These are phyloP conservation scores for Cutaneotrichosporon mucoides DNA, from an alignment of 1,284 basidiomycete species.

Conservation along the genomic window DNA sequence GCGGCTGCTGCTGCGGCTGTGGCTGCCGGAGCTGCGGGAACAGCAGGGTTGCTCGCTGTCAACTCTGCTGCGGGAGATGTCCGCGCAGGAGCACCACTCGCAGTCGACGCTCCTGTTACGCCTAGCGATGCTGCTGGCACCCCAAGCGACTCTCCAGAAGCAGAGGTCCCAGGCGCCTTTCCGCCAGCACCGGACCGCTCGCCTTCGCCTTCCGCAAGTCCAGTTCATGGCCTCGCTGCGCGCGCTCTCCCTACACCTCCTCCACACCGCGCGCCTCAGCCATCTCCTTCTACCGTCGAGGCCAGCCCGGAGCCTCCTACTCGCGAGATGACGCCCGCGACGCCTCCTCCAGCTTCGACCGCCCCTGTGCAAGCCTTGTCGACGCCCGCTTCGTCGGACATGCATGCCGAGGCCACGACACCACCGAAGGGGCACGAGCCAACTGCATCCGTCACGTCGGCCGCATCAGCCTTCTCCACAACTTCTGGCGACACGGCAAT, in stretches of 20 bases:
- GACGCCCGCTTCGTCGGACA: background rate
- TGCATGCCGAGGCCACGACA: background rate
- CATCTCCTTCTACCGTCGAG: background rate
- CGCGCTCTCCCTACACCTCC: conserved; percentile 3
- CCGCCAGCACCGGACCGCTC: conserved; percentile 4
- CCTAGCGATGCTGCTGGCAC: background rate
- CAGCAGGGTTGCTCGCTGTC: background rate
- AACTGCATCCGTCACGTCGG: background rate
- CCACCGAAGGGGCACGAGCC: background rate
- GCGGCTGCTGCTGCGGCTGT: background rate
- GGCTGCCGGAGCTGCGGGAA: background rate
- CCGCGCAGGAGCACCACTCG: no score
- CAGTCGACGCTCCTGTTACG: no score
- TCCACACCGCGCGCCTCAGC: conserved; percentile 1
- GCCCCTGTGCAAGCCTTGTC: background rate
- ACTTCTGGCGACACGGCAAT: background rate
- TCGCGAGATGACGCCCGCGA: conserved; percentile 2
- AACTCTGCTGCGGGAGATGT: background rate
- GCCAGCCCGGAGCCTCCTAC: conserved; percentile 3
- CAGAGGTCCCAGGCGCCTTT: background rate
- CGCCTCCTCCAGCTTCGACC: background rate
- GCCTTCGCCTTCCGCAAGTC: conserved; percentile 1
- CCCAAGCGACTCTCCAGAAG: background rate
- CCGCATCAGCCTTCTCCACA: background rate
- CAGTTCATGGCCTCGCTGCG: background rate